phyloP scores from a whole-genome alignment of 345 rosid genomes.

The Firmiana major region DNA sequence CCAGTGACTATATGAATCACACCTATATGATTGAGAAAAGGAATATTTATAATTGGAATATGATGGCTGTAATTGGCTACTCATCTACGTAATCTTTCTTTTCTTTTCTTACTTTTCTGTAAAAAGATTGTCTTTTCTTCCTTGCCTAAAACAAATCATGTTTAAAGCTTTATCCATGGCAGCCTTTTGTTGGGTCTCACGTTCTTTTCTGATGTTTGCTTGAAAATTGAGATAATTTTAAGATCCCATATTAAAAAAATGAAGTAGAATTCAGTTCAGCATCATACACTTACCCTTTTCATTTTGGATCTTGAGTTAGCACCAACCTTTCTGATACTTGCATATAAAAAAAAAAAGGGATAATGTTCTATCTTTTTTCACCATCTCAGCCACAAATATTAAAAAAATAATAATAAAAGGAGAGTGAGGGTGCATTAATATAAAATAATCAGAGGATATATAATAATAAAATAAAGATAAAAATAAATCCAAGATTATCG shows the following conservation, averaged over 20 bases:
- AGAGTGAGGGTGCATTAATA: not conserved
- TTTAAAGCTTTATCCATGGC: not conserved
- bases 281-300: not conserved
- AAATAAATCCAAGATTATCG: too few species aligned
- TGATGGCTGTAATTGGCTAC: not conserved
- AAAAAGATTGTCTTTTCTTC: not conserved
- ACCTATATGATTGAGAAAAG: not conserved
- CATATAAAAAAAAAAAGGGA: not conserved
- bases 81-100: not conserved
- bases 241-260: not conserved
- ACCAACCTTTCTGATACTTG: not conserved
- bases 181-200: not conserved
- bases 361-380: not conserved
- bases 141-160: not conserved
- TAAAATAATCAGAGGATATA: not conserved
- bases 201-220: not conserved
- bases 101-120: not conserved
- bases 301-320: not conserved
- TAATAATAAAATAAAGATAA: too few species aligned
- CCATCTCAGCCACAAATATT: not conserved
- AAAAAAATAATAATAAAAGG: too few species aligned
- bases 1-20: not conserved
- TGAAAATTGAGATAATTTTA: not conserved
- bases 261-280: not conserved
- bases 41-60: not conserved